Evolutionary conservation across 1,284 basidiomycete genomes (phyloP), one percentile per base, ranked within the genome.

Genomic region (Agroathelia rolfsii): DNA sequence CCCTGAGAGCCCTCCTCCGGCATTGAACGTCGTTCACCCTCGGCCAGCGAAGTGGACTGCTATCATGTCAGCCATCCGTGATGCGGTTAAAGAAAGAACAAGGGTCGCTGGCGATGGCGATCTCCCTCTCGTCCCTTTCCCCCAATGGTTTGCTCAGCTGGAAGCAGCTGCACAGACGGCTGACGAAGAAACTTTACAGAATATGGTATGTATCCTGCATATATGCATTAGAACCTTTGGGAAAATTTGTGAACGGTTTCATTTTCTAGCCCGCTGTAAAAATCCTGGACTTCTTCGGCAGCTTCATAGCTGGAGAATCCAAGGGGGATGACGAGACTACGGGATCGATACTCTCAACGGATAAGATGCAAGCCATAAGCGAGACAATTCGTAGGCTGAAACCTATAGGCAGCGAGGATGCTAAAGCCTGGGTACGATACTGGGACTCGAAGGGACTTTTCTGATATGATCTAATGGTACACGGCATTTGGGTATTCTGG

Each of bases 181-280:
- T 11, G 35, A 39, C 10, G 29, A 45, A 16, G 36, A 39, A 30
- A 32, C 41, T 27, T 29, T 52, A n/a, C 38, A 34, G 9, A 34
- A 41, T 2, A 43, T 55, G 16, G 50, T 55, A 28, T 35, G 50
- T 41, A 3, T 6, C 9, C 23, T 24, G n/a, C n/a, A n/a, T n/a
- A n/a, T n/a, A n/a, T n/a, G n/a, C n/a, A n/a, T n/a, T n/a, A n/a
- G n/a, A n/a, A n/a, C n/a, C n/a, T n/a, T n/a, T n/a, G n/a, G n/a
- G n/a, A n/a, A n/a, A n/a, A n/a, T n/a, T n/a, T n/a, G n/a, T n/a
- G n/a, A n/a, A n/a, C n/a, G n/a, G n/a, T n/a, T n/a, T n/a, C n/a
- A n/a, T n/a, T n/a, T n/a, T n/a, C n/a, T 28, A 59, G 57, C 58
- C 58, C 31, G 57, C 53, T 1, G 40, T 56, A 35, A 59, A 58